phyloP scores from a whole-genome alignment of 2,329 filamentous ascomycete genomes.

The Bisporella sp. region DNA sequence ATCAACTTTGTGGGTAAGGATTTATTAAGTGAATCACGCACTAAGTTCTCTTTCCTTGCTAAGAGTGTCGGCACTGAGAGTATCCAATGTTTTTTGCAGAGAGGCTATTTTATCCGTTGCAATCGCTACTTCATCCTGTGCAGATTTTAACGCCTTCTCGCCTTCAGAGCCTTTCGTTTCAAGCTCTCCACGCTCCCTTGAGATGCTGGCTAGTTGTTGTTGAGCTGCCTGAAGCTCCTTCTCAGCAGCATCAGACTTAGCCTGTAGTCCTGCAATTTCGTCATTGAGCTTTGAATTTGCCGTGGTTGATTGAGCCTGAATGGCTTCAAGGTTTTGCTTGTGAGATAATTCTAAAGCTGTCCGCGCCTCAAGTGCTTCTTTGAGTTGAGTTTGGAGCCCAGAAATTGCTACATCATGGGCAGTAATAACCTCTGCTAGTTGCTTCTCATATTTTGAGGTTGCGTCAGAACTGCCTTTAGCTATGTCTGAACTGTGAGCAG shows the following conservation, averaged over 20 bases:
- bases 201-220: conserved; percentile 17
- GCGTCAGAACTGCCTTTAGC: conserved; percentile 38
- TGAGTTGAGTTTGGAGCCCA: conserved; percentile 48
- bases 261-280: conserved; percentile 44
- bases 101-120: conserved; percentile 39
- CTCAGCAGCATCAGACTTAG: conserved; percentile 34
- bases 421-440: conserved; percentile 42
- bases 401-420: conserved; percentile 41
- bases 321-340: conserved; percentile 37
- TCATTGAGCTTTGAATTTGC: conserved; percentile 39
- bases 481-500: conserved; percentile 44
- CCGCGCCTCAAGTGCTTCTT: conserved; percentile 43
- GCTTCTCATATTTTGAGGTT: conserved; percentile 38
- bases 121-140: conserved; percentile 20
- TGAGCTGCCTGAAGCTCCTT: conserved; percentile 37
- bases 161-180: conserved; percentile 35
- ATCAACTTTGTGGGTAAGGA: no score
- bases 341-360: conserved; percentile 38
- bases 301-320: conserved; percentile 36
- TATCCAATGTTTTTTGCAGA: conserved; percentile 42
- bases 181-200: conserved; percentile 29
- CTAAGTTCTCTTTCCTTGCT: conserved; percentile 23
- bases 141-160: conserved; percentile 37
- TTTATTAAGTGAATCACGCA: conserved; percentile 10
- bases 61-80: conserved; percentile 36